These are phyloP conservation scores for Xanthoconium stramineum DNA, from an alignment of 768 basidiomycete genomes.

Conservation along the genomic window DNA sequence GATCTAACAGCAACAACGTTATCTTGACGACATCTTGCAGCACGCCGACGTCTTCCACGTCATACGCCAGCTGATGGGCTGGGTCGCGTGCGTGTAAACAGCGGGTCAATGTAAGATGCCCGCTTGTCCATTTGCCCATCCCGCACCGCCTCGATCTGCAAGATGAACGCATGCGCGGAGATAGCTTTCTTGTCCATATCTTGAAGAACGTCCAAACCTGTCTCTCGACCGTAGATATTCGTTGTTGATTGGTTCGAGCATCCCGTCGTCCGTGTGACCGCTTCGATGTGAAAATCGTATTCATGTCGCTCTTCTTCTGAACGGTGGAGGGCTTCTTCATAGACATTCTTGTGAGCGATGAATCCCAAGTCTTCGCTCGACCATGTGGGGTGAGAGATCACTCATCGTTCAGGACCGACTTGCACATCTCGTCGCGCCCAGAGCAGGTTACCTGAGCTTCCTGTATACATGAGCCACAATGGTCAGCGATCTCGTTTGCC, in stretches of 20 bases:
- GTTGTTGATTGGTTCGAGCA: conserved; percentile 88
- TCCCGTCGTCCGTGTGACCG: conserved; percentile 85
- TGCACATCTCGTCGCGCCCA: conserved; percentile 96
- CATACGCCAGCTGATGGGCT: conserved; percentile 79
- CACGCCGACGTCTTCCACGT: conserved; percentile 68
- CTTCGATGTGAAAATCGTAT: conserved; percentile 98
- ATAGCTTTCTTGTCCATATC: conserved; percentile 90
- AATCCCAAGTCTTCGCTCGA: conserved; percentile 93
- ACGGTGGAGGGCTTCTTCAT: conserved; percentile 94
- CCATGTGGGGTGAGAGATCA: conserved; percentile 97
- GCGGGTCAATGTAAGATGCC: conserved; percentile 53
- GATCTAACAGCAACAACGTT: conserved; percentile 86
- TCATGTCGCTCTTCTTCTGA: conserved; percentile 98
- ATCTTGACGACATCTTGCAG: conserved; percentile 88
- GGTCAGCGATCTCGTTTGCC: not conserved
- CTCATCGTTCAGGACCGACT: conserved; percentile 93
- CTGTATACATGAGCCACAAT: conserved; percentile 36
- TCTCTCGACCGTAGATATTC: conserved; percentile 92
- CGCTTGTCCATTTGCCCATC: conserved; percentile 79
- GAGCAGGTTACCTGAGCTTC: conserved; percentile 87
- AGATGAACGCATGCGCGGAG: conserved; percentile 71
- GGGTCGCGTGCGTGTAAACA: conserved; percentile 57
- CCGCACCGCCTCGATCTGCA: conserved; percentile 79
- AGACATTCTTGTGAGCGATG: conserved; percentile 83
- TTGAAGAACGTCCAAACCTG: conserved; percentile 75